These are phyloP conservation scores for Leishmania martiniquensis DNA, from an alignment of 208 protist species.

Conservation along the genomic window DNA sequence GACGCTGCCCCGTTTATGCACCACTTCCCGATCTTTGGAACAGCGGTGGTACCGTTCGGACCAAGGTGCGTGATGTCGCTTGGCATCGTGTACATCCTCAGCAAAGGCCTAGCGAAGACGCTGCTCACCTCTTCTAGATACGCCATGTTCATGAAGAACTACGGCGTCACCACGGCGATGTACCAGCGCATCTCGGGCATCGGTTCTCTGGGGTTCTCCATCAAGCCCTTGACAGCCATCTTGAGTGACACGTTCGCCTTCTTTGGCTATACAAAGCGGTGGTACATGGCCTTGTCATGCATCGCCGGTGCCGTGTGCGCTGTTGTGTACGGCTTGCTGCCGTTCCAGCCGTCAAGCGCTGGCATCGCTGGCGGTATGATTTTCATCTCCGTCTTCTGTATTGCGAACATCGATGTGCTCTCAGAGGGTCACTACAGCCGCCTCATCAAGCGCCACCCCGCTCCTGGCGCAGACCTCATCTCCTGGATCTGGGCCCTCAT, in stretches of 20 bases:
- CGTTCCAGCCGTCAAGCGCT: conserved; percentile 39
- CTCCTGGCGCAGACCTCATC: conserved; percentile 40
- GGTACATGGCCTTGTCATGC: conserved; percentile 52
- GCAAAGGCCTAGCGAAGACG: conserved; percentile 39
- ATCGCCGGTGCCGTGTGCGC: conserved; percentile 34
- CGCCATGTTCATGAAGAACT: conserved; percentile 50
- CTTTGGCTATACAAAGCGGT: conserved; percentile 63
- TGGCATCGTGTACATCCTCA: conserved; percentile 44
- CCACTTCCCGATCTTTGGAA: conserved; percentile 36
- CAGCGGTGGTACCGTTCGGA: conserved; percentile 38
- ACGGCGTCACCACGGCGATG: conserved; percentile 24
- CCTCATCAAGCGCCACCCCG: conserved; percentile 44
- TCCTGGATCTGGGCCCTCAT: conserved; percentile 55
- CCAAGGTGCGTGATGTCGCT: conserved; percentile 37
- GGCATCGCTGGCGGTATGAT: conserved; percentile 40
- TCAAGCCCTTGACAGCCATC: conserved; percentile 58
- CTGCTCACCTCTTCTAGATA: conserved; percentile 35
- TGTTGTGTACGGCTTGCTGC: conserved; percentile 48
- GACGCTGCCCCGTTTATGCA: conserved; percentile 25
- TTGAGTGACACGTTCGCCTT: conserved; percentile 55
- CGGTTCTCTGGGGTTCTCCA: conserved; percentile 51
- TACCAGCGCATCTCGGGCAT: conserved; percentile 46
- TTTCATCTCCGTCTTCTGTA: conserved; percentile 48
- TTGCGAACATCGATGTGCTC: conserved; percentile 60
- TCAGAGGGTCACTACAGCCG: conserved; percentile 65